Evolutionary conservation across 2,329 filamentous ascomycete species (phyloP), one percentile per base, ranked within the genome.

Genomic region (Calonectria montana): DNA sequence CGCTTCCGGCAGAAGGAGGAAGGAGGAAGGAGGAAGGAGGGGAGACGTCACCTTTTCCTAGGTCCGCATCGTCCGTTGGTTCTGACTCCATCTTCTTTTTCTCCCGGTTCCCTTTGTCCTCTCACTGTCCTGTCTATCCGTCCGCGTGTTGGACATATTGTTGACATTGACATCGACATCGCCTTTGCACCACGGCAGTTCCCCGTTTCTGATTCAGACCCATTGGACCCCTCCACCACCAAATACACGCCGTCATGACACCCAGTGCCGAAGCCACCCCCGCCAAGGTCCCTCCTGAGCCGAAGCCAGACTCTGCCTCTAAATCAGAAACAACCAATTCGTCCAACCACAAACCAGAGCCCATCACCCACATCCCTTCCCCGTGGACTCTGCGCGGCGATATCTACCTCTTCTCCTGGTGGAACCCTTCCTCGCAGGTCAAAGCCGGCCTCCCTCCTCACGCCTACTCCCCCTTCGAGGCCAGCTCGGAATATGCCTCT

Each of bases 401-500:
- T 16, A 79, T 86, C 59, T 88, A 87, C 77, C 78, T 84, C 53
- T 82, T 88, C 65, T 77, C 78, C 53, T 86, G 86, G 77, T 87
- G 83, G 81, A 82, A 81, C 0, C 78, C 82, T 2, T 70, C 72
- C 3, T 65, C 76, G 3, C 74, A 80, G 10, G 80, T 80, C n/a
- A 73, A 74, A 21, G 75, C 80, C 37, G 72, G 73, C 9, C 81
- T 87, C 12, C 81, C 83, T 0, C 70, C 77, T 0, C 79, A 86
- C 47, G 78, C 85, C 6, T 89, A 86, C 77, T 86, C 86, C 0
- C 86, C 87, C 3, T 84, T 89, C 12, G 88, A 89, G 75, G 83
- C 79, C 7, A 69, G 73, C 0, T 87, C 87, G 0, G 39, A 73
- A 0, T 88, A 84, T 69, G 83, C 85, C 41, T 73, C 69, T 63